Base-by-base conservation (phyloP, 176 grass and related monocot species). In the Eragrostis curvula region DNA sequence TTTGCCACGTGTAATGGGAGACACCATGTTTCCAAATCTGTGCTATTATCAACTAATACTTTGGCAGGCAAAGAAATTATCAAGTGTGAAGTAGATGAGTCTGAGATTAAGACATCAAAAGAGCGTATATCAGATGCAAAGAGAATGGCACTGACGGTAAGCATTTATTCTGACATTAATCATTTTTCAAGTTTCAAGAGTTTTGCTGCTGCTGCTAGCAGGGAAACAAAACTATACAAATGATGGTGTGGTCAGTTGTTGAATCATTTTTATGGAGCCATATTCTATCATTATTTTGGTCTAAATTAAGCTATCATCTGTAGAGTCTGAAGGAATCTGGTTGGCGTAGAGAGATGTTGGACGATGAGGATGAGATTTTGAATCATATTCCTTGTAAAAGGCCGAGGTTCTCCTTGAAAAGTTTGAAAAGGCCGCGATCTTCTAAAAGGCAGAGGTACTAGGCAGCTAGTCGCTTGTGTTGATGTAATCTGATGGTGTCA, bases 141-240 rank as follows among this genome's bases (percentile, higher is more conserved):
- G 83, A 97, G 92, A 79, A 85, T 92, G 1, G 84, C 92, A 39
- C 70, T 87, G 14, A 94, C 81, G 74, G 95, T 97, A 92, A 36
- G 32, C 32, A 36, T 36, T 36, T 36, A 36, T 36, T 36, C 32
- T 36, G 32, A 36, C 32, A 36, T 36, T 36, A 36, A 36, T 36
- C 32, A 2, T 36, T 36, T 36, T 36, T 36, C 32, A 36, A 36
- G 32, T 36, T 36, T 36, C 32, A 36, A 36, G 32, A 36, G 4
- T 36, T 36, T 36, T 36, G 32, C 32, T 36, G 32, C 32, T 36
- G 32, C 32, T 36, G 32, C 32, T 36, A 36, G 32, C 4, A 36
- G 32, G 32, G 32, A 36, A 36, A 36, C 32, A 36, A 36, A 36
- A 36, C 32, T 36, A 4, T 36, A 36, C 32, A 36, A 36, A 36